Percentiles rank a stretch among this genome's conserved stretches.
Evolutionary conservation across 495 filamentous ascomycete species (phyloP).

Genomic region (Penicillium tannophilum): DNA sequence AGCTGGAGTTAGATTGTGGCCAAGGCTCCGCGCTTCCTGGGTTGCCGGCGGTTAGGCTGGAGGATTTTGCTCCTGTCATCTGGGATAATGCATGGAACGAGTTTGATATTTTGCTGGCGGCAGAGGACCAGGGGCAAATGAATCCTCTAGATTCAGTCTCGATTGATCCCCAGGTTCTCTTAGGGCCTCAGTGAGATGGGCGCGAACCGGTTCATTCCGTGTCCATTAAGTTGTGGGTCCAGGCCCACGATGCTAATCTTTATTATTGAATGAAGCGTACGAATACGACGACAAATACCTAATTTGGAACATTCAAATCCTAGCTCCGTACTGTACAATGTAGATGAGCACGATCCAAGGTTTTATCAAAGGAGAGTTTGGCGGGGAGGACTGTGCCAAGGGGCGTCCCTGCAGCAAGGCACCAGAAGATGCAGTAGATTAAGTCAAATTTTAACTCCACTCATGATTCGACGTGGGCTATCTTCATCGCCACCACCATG

Average conservation of each 20-base stretch:
- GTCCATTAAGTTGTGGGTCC: background rate
- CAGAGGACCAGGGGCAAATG: slow-evolving; percentile 24
- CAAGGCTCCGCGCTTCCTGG: slow-evolving; percentile 9
- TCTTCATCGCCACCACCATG: slow-evolving; percentile 21
- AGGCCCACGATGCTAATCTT: background rate
- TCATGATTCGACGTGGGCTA: slow-evolving; percentile 3
- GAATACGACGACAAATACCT: background rate
- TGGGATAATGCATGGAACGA: slow-evolving; percentile 36
- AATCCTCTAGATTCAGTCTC: slow-evolving; percentile 10
- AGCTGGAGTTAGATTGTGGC: slow-evolving; percentile 21
- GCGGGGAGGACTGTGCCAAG: background rate
- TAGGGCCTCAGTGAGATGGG: slow-evolving; percentile 6
- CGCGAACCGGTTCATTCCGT: background rate
- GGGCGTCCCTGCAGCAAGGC: background rate
- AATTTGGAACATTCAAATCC: background rate
- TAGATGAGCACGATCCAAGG: background rate
- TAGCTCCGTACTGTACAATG: background rate
- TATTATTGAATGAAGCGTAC: background rate
- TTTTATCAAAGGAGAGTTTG: background rate
- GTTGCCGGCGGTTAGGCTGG: slow-evolving; percentile 14
- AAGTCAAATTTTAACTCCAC: background rate
- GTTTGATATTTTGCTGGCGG: slow-evolving; percentile 41
- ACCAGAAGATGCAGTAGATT: slow-evolving; percentile 1
- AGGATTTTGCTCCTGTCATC: slow-evolving; percentile 7
- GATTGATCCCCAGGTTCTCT: slow-evolving; percentile 24